phyloP scores from a whole-genome alignment of 176 grass and related monocot species.

The Avena sativa region DNA sequence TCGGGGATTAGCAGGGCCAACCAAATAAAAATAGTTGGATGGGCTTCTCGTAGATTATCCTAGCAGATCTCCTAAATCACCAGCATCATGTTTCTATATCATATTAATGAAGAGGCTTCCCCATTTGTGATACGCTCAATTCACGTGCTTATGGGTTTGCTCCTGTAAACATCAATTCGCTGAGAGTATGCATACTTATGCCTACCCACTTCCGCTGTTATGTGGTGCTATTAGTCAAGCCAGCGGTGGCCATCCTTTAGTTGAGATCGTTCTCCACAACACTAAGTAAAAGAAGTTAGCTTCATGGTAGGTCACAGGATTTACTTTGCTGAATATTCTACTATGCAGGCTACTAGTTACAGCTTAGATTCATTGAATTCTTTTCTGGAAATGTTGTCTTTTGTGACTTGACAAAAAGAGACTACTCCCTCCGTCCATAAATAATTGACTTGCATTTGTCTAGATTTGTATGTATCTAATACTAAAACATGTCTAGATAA shows the following conservation, averaged over 20 bases:
- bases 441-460: too few relatives aligned
- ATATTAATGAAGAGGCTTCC: neutral
- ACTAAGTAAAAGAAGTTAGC: too few relatives aligned
- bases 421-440: too few relatives aligned
- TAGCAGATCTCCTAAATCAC: neutral
- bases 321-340: neutral
- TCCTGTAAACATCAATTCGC: neutral
- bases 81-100: neutral
- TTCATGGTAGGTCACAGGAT: too few relatives aligned
- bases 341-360: neutral
- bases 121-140: neutral
- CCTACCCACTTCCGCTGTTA: neutral
- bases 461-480: too few relatives aligned
- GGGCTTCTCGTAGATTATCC: neutral
- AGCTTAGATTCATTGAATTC: neutral
- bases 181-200: neutral
- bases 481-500: too few relatives aligned
- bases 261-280: too few relatives aligned
- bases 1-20: neutral
- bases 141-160: slow-evolving; percentile 5
- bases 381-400: neutral
- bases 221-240: neutral
- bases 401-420: neutral
- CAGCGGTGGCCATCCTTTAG: neutral
- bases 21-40: neutral